These are phyloP conservation scores for Coniochaeta sp. DNA, from an alignment of 2,329 filamentous ascomycete genomes.

Conservation along the genomic window DNA sequence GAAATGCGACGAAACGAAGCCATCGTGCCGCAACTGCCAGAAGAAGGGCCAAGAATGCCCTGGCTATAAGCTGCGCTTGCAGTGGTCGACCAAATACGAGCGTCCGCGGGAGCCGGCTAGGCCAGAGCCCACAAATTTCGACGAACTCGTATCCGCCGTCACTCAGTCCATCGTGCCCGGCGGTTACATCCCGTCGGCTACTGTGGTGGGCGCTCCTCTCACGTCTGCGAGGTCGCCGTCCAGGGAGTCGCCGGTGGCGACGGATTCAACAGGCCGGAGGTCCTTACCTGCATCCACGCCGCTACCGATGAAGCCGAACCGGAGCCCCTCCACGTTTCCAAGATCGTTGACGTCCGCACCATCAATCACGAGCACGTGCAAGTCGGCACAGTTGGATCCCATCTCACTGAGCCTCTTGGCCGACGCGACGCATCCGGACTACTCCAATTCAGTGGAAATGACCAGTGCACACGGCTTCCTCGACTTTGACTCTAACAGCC, in stretches of 20 bases:
- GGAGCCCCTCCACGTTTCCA: background rate
- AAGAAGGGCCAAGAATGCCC: slow-evolving; percentile 17
- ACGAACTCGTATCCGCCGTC: slow-evolving; percentile 16
- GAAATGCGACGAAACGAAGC: slow-evolving; percentile 19
- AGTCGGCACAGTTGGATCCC: background rate
- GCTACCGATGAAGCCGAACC: background rate
- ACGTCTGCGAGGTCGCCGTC: background rate
- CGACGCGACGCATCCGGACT: background rate
- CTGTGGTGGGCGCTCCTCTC: background rate
- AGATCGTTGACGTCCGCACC: background rate
- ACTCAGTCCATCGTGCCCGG: slow-evolving; percentile 14
- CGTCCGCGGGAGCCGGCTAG: slow-evolving; percentile 7
- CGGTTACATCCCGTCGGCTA: background rate
- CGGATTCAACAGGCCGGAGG: background rate
- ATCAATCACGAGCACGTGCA: background rate
- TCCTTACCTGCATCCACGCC: background rate
- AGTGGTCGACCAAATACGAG: slow-evolving; percentile 21
- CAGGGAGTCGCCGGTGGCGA: background rate
- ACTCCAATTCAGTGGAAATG: background rate
- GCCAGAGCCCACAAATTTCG: slow-evolving; percentile 16
- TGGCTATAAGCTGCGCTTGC: slow-evolving; percentile 18
- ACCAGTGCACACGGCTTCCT: background rate
- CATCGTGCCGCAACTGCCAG: slow-evolving; percentile 16
- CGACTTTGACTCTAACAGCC: background rate
- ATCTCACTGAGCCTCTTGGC: background rate